Conservation (phyloP, 352 stramenopile genomes). For the Nothophytophthora sp. region DNA sequence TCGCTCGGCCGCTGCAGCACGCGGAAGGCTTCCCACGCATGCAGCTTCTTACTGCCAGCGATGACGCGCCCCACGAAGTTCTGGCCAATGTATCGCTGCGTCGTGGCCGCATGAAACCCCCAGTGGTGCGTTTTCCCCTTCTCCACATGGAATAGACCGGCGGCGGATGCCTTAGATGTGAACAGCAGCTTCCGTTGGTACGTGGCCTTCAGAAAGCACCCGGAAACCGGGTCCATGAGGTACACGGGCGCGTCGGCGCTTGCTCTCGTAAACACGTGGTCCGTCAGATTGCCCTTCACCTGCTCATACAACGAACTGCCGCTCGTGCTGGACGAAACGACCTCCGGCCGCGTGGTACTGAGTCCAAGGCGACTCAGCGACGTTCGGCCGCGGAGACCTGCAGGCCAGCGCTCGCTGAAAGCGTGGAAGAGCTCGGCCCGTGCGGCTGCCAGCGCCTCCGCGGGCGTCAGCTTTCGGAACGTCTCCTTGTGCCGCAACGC, state of each 20-base stretch:
- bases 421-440: slow-evolving; percentile 43
- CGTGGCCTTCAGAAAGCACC: slow-evolving; percentile 57
- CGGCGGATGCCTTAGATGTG: slow-evolving; percentile 53
- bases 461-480: slow-evolving; percentile 4
- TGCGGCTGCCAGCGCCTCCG: slow-evolving; percentile 28
- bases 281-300: slow-evolving; percentile 49
- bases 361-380: slow-evolving; percentile 23
- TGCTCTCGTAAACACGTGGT: slow-evolving; percentile 50
- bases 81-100: slow-evolving; percentile 72
- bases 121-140: slow-evolving; percentile 80
- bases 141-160: slow-evolving; percentile 76
- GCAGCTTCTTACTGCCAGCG: slow-evolving; percentile 62
- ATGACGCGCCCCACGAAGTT: slow-evolving; percentile 72
- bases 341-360: slow-evolving; percentile 30
- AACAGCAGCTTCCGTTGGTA: slow-evolving; percentile 72
- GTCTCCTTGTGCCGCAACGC: slow-evolving; percentile 13
- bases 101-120: slow-evolving; percentile 67
- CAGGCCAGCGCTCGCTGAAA: slow-evolving; percentile 48
- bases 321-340: slow-evolving; percentile 39
- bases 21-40: slow-evolving; percentile 74
- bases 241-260: slow-evolving; percentile 57
- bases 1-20: slow-evolving; percentile 50
- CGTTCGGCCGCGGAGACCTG: slow-evolving; percentile 3
- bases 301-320: slow-evolving; percentile 73
- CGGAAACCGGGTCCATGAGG: slow-evolving; percentile 60